Conservation (phyloP, 2,329 filamentous ascomycete genomes). For the Zymoseptoria passerinii region DNA sequence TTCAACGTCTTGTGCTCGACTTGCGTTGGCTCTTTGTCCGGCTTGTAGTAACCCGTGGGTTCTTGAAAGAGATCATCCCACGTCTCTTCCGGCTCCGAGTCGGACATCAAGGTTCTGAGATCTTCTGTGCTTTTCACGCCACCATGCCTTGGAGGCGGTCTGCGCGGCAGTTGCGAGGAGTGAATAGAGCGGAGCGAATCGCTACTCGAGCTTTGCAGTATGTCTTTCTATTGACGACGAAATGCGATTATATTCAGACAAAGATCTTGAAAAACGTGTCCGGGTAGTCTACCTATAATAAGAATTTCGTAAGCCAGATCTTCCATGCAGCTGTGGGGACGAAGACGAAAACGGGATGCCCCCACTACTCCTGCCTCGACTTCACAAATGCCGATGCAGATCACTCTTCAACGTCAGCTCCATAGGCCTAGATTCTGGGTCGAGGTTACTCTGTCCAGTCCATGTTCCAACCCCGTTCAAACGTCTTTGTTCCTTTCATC, state of each 20-base stretch:
- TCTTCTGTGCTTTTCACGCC: not conserved
- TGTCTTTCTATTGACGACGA: not conserved
- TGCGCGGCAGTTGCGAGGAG: not conserved
- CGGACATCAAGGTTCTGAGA: constrained; percentile 13
- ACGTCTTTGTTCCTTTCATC: not conserved
- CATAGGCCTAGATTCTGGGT: not conserved
- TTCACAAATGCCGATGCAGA: not conserved
- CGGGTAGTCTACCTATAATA: not conserved
- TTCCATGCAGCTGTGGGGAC: not conserved
- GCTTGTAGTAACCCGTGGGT: constrained; percentile 69
- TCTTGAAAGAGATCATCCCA: constrained; percentile 61
- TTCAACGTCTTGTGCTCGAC: constrained; percentile 62
- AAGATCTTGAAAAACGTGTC: not conserved
- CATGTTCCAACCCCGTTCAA: not conserved
- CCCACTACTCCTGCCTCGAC: not conserved
- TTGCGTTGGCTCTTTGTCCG: constrained; percentile 66
- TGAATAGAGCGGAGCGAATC: not conserved
- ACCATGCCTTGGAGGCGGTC: not conserved
- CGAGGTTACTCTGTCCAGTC: not conserved
- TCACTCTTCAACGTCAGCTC: not conserved
- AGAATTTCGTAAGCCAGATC: not conserved
- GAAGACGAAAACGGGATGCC: not conserved
- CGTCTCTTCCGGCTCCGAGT: constrained; percentile 28
- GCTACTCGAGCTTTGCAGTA: not conserved
- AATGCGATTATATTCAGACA: not conserved